Conservation (phyloP, 176 grass and related monocot genomes). For the Aegilops tauschii region DNA sequence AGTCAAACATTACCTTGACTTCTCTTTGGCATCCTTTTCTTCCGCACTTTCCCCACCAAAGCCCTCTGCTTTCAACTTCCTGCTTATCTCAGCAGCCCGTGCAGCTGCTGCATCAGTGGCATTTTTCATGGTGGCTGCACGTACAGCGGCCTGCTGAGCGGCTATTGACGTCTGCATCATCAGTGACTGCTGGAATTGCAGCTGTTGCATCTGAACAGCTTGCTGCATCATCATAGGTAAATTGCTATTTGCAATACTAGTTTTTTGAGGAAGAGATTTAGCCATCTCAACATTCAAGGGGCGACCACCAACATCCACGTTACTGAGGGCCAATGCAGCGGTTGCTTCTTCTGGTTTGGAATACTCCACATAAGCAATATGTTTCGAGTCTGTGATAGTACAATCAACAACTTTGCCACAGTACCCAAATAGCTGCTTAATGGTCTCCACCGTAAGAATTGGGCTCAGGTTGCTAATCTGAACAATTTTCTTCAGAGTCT, state of each 20-base stretch:
- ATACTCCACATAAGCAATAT: conserved; percentile 88
- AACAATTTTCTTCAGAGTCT: conserved; percentile 78
- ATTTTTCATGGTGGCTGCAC: conserved; percentile 95
- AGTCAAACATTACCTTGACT: conserved; percentile 52
- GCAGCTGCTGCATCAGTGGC: conserved; percentile 92
- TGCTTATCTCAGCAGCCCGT: conserved; percentile 95
- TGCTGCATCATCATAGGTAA: conserved; percentile 95
- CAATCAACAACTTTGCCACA: conserved; percentile 90
- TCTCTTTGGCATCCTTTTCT: conserved; percentile 58
- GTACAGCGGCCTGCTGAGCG: conserved; percentile 70
- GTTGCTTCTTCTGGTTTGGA: conserved; percentile 85
- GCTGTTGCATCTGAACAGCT: conserved; percentile 87
- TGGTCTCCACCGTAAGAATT: conserved; percentile 67
- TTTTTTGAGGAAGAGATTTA: conserved; percentile 72
- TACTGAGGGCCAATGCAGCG: conserved; percentile 73
- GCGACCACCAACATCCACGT: conserved; percentile 76
- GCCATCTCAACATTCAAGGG: conserved; percentile 98
- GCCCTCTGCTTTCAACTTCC: conserved; percentile 85
- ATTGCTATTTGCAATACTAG: conserved; percentile 58
- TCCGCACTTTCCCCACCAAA: conserved; percentile 39
- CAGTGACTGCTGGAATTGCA: conserved; percentile 97
- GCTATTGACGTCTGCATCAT: conserved; percentile 82
- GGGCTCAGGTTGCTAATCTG: conserved; percentile 97
- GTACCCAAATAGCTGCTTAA: conserved; percentile 87
- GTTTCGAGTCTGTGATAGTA: conserved; percentile 76